These are phyloP conservation scores for Podila verticillata DNA, from an alignment of 192 early-diverging fungal species.

Conservation along the genomic window DNA sequence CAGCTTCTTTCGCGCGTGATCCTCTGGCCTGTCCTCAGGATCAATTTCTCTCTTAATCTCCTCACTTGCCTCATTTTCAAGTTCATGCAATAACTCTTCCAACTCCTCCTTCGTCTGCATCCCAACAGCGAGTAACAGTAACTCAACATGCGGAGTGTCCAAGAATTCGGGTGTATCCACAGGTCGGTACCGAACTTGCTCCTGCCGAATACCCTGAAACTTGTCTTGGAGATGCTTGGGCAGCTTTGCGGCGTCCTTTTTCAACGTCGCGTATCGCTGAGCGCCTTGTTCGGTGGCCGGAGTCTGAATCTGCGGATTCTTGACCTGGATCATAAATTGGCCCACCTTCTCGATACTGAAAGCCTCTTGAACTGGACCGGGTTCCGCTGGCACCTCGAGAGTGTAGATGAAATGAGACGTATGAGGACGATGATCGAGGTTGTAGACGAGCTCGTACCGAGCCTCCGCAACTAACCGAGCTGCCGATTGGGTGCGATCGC, in stretches of 20 bases:
- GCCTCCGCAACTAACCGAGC: conserved; percentile 22
- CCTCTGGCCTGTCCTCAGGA: background rate
- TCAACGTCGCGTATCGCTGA: conserved; percentile 15
- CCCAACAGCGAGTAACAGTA: conserved; percentile 11
- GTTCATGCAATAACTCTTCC: background rate
- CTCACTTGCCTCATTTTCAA: conserved; percentile 15
- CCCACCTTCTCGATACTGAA: conserved; percentile 16
- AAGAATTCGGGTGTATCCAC: conserved; percentile 17
- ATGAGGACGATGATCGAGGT: background rate
- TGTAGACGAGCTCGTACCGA: conserved; percentile 12
- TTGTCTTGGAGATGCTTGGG: conserved; percentile 25
- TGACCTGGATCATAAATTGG: conserved; percentile 21
- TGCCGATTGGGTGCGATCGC: conserved; percentile 15
- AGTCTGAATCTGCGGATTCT: conserved; percentile 25
- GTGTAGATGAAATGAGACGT: conserved; percentile 14
- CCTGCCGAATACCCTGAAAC: conserved; percentile 17
- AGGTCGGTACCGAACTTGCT: conserved; percentile 14
- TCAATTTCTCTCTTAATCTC: background rate
- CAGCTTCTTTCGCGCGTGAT: conserved; percentile 12
- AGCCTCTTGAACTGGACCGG: conserved; percentile 5
- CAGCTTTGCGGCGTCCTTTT: conserved; percentile 6
- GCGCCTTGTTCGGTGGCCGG: conserved; percentile 10
- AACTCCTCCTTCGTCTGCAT: conserved; percentile 16
- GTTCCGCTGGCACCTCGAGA: conserved; percentile 17
- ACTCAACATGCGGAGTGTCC: conserved; percentile 5